Conservation (phyloP, 495 filamentous ascomycete species). For the Penicillium lagena region DNA sequence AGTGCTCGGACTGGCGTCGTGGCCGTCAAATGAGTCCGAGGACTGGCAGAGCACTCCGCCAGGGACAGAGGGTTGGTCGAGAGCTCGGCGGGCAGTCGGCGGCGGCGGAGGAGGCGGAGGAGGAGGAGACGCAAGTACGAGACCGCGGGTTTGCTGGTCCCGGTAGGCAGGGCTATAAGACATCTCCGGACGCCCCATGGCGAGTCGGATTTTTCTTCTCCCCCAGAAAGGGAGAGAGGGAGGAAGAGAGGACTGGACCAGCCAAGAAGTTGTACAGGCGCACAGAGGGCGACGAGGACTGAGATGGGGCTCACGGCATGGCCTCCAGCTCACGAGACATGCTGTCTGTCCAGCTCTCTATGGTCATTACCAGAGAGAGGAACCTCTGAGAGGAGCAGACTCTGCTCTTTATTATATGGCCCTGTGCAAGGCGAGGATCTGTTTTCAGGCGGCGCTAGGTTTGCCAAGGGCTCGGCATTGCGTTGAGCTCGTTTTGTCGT, state of each 20-base stretch:
- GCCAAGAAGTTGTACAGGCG: slow-evolving; percentile 28
- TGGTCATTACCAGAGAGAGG: too few species aligned
- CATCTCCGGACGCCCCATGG: slow-evolving; percentile 36
- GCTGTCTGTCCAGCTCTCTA: too few species aligned
- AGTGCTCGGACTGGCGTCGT: slow-evolving; percentile 11
- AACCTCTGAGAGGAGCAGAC: too few species aligned
- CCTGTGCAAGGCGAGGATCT: too few species aligned
- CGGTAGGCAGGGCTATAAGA: slow-evolving; percentile 35
- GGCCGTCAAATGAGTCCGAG: not conserved
- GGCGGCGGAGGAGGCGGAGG: slow-evolving; percentile 14
- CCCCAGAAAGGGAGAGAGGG: not conserved
- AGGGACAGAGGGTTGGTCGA: slow-evolving; percentile 10
- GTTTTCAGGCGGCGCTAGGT: too few species aligned
- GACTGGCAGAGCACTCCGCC: not conserved
- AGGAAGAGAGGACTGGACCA: slow-evolving; percentile 4
- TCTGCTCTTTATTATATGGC: too few species aligned
- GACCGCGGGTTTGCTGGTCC: slow-evolving; percentile 20
- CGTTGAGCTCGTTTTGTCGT: too few species aligned
- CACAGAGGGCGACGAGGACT: slow-evolving; percentile 25
- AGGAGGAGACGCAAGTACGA: slow-evolving; percentile 16
- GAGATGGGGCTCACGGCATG: slow-evolving; percentile 33
- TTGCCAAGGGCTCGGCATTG: too few species aligned
- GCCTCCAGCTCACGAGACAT: slow-evolving; percentile 6
- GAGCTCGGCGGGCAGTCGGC: slow-evolving; percentile 14
- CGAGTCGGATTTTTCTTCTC: slow-evolving; percentile 3